A percentile compares a stretch with the other conserved stretches of the same genome.
Conservation (phyloP, 495 filamentous ascomycete genomes). For the Penicillium odoratum region DNA sequence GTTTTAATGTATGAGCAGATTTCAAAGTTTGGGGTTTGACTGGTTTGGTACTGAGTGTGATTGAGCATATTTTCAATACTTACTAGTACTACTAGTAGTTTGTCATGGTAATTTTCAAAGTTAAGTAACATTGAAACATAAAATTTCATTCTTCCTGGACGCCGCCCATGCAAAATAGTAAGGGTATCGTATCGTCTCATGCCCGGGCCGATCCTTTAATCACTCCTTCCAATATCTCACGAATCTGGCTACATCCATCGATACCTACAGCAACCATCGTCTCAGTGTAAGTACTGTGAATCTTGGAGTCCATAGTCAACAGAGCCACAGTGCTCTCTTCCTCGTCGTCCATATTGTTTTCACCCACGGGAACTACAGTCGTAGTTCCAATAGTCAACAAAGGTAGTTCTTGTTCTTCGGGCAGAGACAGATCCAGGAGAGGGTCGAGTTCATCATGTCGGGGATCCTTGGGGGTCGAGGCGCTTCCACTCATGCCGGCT, state of each 20-base stretch:
- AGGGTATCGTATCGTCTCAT: slow-evolving; percentile 27
- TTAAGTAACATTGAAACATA: neutral
- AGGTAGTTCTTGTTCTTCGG: slow-evolving; percentile 89
- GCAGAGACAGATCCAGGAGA: slow-evolving; percentile 78
- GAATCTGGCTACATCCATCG: slow-evolving; percentile 86
- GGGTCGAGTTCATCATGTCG: slow-evolving; percentile 75
- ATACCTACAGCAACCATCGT: slow-evolving; percentile 89
- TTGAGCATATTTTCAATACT: slow-evolving; percentile 33
- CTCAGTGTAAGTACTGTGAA: slow-evolving; percentile 76
- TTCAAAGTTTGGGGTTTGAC: neutral
- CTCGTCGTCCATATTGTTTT: slow-evolving; percentile 39
- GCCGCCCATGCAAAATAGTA: slow-evolving; percentile 9
- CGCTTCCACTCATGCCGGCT: slow-evolving; percentile 70
- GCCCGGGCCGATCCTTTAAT: slow-evolving; percentile 39
- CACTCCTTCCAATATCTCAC: slow-evolving; percentile 68
- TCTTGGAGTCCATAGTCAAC: slow-evolving; percentile 78
- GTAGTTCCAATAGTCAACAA: slow-evolving; percentile 82
- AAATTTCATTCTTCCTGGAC: slow-evolving; percentile 8
- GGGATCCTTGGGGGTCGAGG: slow-evolving; percentile 52
- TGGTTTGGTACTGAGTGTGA: slow-evolving; percentile 16
- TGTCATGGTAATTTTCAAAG: neutral
- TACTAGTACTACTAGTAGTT: neutral
- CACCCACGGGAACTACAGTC: slow-evolving; percentile 48
- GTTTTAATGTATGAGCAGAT: slow-evolving; percentile 11
- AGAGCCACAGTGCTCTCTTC: slow-evolving; percentile 71